Conservation (phyloP, 2,329 filamentous ascomycete species). For the Erysiphe pulchra region DNA sequence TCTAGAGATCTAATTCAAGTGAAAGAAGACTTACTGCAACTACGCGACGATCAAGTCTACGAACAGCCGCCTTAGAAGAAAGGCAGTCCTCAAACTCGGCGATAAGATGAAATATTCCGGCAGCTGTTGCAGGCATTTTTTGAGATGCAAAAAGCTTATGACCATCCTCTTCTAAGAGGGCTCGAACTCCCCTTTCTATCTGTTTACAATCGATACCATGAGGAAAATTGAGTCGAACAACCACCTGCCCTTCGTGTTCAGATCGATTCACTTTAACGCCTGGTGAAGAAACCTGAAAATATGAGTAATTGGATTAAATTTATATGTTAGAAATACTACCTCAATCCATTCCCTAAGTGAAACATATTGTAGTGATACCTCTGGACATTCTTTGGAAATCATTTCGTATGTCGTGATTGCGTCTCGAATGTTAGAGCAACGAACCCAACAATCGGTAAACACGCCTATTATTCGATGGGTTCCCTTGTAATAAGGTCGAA, state of each 20-base stretch:
- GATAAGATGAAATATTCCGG: neutral
- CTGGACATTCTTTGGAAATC: neutral
- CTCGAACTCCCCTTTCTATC: constrained; percentile 16
- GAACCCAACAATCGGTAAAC: neutral
- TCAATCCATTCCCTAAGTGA: neutral
- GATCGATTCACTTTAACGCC: constrained; percentile 7
- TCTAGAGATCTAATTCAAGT: neutral
- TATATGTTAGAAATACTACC: neutral
- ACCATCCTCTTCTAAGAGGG: constrained; percentile 21
- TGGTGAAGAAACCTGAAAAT: neutral
- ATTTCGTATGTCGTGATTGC: neutral
- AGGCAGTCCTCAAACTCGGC: constrained; percentile 2
- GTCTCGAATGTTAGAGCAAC: neutral
- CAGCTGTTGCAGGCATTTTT: neutral
- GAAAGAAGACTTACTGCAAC: neutral
- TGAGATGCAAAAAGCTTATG: constrained; percentile 24
- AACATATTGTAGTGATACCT: neutral
- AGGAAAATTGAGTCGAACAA: constrained; percentile 20
- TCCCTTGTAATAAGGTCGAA: neutral
- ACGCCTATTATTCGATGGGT: neutral
- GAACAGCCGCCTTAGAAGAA: neutral
- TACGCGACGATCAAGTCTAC: neutral
- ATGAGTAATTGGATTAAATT: neutral
- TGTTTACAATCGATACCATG: constrained; percentile 1
- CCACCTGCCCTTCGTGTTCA: constrained; percentile 28